phyloP scores from a whole-genome alignment of 2,329 filamentous ascomycete species.

The Boeremia lycopersici region DNA sequence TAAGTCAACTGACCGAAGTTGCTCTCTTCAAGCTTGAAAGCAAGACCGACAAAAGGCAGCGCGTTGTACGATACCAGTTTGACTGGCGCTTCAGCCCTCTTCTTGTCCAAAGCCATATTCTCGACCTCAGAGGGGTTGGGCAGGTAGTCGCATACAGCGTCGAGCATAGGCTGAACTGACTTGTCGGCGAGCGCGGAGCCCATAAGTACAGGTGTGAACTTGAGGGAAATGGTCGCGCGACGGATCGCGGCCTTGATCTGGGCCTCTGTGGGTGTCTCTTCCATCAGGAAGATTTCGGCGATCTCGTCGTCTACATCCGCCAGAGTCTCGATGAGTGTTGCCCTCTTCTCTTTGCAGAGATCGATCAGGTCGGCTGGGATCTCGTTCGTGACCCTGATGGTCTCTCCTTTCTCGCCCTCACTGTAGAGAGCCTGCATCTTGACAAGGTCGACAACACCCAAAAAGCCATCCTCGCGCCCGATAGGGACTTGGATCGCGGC shows the following conservation, averaged over 20 bases:
- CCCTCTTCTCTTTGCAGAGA: constrained; percentile 81
- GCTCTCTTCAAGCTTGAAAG: constrained; percentile 98
- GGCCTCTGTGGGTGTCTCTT: constrained; percentile 74
- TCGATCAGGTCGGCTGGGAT: constrained; percentile 79
- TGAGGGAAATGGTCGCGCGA: constrained; percentile 82
- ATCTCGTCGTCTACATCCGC: constrained; percentile 99
- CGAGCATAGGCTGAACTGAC: constrained; percentile 93
- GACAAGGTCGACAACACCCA: constrained; percentile 91
- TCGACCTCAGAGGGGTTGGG: constrained; percentile 89
- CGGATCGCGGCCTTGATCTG: constrained; percentile 95
- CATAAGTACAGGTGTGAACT: constrained; percentile 96
- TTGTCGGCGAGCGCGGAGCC: constrained; percentile 95
- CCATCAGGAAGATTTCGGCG: constrained; percentile 90
- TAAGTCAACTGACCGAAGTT: constrained; percentile 98
- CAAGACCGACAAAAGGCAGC: constrained; percentile 90
- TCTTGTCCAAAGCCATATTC: constrained; percentile 86
- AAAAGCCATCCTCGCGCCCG: constrained; percentile 86
- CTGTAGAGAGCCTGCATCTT: constrained; percentile 94
- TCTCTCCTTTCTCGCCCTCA: constrained; percentile 78
- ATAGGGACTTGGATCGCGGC: constrained; percentile 96
- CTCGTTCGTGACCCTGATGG: constrained; percentile 75
- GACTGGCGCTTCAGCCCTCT: constrained; percentile 77
- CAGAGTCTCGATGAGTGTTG: constrained; percentile 88
- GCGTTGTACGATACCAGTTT: constrained; percentile 92
- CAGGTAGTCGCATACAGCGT: constrained; percentile 94